Evolutionary conservation across 305 asterid species (phyloP), one percentile per base, ranked within the genome.

Genomic region (Fraxinus xanthoxyloides): DNA sequence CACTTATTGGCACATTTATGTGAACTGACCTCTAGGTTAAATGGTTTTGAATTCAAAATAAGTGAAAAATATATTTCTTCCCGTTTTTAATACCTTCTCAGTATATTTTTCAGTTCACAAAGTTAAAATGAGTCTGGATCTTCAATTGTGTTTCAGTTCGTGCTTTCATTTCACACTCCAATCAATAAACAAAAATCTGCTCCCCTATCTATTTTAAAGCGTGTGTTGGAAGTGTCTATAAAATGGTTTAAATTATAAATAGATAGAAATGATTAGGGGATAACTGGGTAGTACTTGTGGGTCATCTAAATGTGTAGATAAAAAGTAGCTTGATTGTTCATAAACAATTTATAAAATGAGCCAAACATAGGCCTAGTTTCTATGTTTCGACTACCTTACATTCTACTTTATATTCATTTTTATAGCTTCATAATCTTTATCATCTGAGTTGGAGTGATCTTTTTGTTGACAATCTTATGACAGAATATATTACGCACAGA

Each of bases 401-500:
- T 17, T 67, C 9, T 75, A 43, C 69, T 77, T 75, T 82, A 31
- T 80, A 43, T 30, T 46, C n/a, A 9, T 76, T 67, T 80, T 32
- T 79, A 24, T 28, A 28, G 28, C 72, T 80, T 72, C 77, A 12
- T 77, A 40, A 17, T 28, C 59, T 32, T 72, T 77, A 28, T 77
- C 76, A 15, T 80, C 26, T 56, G n/a, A 7, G 24, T 75, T 28
- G 84, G 72, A 67, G 28, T 67, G 61, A 83, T 67, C 43, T 79
- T 59, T 77, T n/a, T 59, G 80, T 30, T 76, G 38, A 12, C 46
- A 69, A 78, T 83, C 85, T 83, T 79, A n/a, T 90, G 80, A 90
- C 97, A 96, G 99, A 93, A 80, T 96, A 92, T 88, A 90, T 94
- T 86, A 93, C 77, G 81, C 94, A 92, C 85, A 88, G 84, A 86